phyloP scores from a whole-genome alignment of 2,329 filamentous ascomycete species.

The Neophaeococcomyces mojaviensis region DNA sequence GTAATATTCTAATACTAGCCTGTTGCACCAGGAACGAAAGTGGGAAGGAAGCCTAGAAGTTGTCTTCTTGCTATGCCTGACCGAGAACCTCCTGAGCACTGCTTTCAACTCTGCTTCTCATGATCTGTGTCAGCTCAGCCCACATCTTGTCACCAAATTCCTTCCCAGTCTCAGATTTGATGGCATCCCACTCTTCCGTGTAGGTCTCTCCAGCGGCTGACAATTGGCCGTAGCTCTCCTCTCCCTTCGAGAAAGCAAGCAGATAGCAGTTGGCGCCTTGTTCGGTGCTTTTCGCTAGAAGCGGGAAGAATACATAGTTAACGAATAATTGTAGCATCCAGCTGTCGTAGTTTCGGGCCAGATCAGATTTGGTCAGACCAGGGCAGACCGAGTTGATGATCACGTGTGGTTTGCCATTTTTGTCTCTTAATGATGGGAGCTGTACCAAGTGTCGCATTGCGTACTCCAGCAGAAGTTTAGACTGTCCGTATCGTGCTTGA shows the following conservation, averaged over 20 bases:
- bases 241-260: conserved; percentile 34
- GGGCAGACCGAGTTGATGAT: conserved; percentile 41
- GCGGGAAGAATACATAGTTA: conserved; percentile 28
- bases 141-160: conserved; percentile 33
- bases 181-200: conserved; percentile 26
- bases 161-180: conserved; percentile 27
- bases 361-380: conserved; percentile 36
- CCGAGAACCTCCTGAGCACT: background rate
- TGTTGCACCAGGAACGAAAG: too few species aligned
- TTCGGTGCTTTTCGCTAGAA: conserved; percentile 38
- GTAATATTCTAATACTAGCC: too few species aligned
- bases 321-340: conserved; percentile 18
- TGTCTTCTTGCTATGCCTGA: too few species aligned
- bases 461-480: conserved; percentile 38
- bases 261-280: conserved; percentile 38
- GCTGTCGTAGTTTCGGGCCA: conserved; percentile 30
- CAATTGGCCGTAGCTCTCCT: conserved; percentile 37
- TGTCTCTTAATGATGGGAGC: conserved; percentile 14
- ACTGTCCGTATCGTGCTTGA: conserved; percentile 33
- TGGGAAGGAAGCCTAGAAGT: too few species aligned
- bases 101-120: conserved; percentile 14
- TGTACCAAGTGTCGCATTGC: conserved; percentile 33
- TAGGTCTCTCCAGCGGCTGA: conserved; percentile 34
- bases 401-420: conserved; percentile 28
- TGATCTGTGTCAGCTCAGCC: conserved; percentile 33